Base-by-base conservation (phyloP, 495 filamentous ascomycete genomes). In the Trichoderma orchidacearum region DNA sequence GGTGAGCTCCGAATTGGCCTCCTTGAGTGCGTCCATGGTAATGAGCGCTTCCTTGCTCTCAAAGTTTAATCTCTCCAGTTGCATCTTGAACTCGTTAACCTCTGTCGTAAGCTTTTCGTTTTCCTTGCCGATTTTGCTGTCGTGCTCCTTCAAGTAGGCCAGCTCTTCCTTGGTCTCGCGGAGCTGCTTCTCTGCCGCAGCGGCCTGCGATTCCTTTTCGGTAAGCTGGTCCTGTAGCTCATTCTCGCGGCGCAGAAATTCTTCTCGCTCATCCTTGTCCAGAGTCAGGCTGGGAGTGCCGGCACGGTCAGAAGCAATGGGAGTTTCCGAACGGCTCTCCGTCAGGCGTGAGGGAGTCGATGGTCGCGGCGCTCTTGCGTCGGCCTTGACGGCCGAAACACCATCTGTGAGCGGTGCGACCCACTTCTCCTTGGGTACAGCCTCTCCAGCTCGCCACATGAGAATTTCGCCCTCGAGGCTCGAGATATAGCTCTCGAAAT, bases 31-130 rank as follows among this genome's bases (percentile, higher is more conserved):
- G 67, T 98, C 93, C 87, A 98, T 96, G 13, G 93, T 97, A 64
- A 98, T 98, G 57, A 85, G 81, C 5, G 89, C 90, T 69, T 98
- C 93, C 70, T 96, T 96, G 74, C 86, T 85, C 75, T 98, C 93
- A 62, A 96, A 98, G 1, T 87, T 83, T 29, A 98, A 77, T 64
- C 92, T 86, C 74, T 98, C 92, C 9, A 97, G 79, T 57, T 96
- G 89, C 91, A 98, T 96, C 64, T 85, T 87, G 56, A 94, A 76
- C 61, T 94, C 89, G 61, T 96, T 95, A 54, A 90, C 80, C 64
- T 97, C 91, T 59, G 79, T 79, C 21, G 78, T 83, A 54, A 97
- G 70, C 53, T 80, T 83, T 65, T 98, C 93, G 60, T 96, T 96
- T 54, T 93, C 86, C 62, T 86, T 91, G 51, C 85, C 85, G 1